phyloP scores from a whole-genome alignment of 2,329 filamentous ascomycete species.

The Curvularia lunata region DNA sequence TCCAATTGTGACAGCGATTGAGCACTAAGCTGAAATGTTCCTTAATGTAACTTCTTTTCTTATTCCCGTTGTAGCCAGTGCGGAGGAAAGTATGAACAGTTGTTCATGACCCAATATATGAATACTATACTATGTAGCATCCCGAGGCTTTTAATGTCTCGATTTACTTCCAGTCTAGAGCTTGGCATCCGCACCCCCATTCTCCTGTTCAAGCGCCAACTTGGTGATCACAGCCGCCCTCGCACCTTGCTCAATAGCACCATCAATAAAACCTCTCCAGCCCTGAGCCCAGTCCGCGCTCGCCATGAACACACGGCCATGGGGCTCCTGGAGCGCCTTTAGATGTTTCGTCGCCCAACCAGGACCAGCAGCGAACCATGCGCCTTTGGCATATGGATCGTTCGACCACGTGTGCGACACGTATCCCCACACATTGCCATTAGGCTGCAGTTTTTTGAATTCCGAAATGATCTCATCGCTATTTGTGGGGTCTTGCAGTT shows the following conservation, averaged over 20 bases:
- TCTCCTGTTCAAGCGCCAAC: not conserved
- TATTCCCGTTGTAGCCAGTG: not conserved
- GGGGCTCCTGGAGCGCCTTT: not conserved
- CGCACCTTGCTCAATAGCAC: not conserved
- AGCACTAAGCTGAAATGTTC: not conserved
- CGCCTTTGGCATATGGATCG: slow-evolving; percentile 1
- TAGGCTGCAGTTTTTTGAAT: not conserved
- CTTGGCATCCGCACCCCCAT: not conserved
- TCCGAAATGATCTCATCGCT: slow-evolving; percentile 1
- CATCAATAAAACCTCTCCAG: slow-evolving; percentile 2
- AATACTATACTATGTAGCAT: not conserved
- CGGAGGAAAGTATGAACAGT: not conserved
- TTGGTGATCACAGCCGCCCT: not conserved
- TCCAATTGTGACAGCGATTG: not conserved
- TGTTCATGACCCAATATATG: not conserved
- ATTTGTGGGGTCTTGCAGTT: not conserved
- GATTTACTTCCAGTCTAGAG: not conserved
- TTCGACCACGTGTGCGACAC: slow-evolving; percentile 1
- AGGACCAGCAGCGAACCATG: not conserved
- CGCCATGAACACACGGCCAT: not conserved
- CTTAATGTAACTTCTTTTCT: not conserved
- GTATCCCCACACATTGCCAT: not conserved
- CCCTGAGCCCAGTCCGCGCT: not conserved
- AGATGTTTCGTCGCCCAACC: not conserved
- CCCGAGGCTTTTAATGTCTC: not conserved